Evolutionary conservation across 2,329 filamentous ascomycete genomes (phyloP), one percentile per base, ranked within the genome.

Genomic region (Colletotrichum abscissum): DNA sequence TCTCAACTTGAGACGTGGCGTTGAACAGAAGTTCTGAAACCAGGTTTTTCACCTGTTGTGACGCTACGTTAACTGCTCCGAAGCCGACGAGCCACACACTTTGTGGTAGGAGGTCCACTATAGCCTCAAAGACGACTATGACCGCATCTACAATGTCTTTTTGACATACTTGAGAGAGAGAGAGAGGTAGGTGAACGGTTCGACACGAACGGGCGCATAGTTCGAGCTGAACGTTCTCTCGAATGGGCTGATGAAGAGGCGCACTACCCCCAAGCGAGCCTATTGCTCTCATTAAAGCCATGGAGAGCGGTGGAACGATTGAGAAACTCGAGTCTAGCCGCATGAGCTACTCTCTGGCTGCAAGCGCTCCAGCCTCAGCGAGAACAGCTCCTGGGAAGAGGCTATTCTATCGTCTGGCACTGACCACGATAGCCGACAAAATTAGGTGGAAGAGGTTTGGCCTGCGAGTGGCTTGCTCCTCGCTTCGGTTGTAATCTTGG

Each of bases 51-150:
- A 75, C 16, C 77, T 78, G 19, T 78, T 78, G 64, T 63, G 75
- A 46, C 69, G 66, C 30, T 80, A 76, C 59, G 74, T 71, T 52
- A 35, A 73, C 9, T 76, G 77, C 64, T 78, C 78, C 22, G 66
- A 76, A 56, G 72, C 72, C 30, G 75, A 78, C 54, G 76, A 80
- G 74, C 77, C 77, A 33, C 65, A 60, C 14, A 76, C 76, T 24
- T 75, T 80, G n/a, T 75, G 76, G 19, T 80, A 77, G 38, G 76
- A 79, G 70, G 38, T 79, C 60, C 79, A 78, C 58, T 69, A 75
- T 42, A 76, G 76, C 22, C 73, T 77, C 42, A 71, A 74, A 9
- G 76, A 78, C 63, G 68, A 76, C 33, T 78, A 77, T 30, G 64
- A 57, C 26, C 75, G 75, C 54, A 76, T 76, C 19, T 71, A 77